Conservation (phyloP, 371 early-diverging fungal genomes). For the Mucor racemosus region DNA sequence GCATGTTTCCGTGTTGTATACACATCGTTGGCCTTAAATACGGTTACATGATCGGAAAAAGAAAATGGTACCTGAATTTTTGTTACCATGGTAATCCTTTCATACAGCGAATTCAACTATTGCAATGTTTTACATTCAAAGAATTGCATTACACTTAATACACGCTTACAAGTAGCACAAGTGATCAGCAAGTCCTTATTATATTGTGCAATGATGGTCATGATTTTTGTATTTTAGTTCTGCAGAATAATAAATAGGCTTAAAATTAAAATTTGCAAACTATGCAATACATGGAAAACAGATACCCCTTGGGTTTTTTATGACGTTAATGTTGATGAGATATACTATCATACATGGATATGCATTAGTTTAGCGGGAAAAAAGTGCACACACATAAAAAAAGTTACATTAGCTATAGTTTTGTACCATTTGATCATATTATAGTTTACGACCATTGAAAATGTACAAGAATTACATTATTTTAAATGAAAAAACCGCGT, state of each 20-base stretch:
- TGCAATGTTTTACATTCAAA: no score
- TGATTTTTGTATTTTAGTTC: neutral
- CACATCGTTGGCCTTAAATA: neutral
- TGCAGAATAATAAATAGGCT: no score
- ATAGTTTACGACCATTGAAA: neutral
- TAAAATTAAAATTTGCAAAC: neutral
- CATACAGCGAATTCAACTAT: no score
- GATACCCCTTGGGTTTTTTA: neutral
- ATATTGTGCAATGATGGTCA: slow-evolving; percentile 1
- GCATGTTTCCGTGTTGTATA: neutral
- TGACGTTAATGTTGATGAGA: neutral
- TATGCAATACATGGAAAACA: neutral
- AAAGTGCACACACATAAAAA: neutral
- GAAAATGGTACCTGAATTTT: neutral
- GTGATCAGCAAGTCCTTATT: slow-evolving; percentile 1
- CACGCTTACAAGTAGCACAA: neutral
- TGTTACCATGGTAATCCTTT: neutral
- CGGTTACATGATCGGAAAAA: neutral
- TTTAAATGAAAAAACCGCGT: neutral
- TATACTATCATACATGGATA: neutral
- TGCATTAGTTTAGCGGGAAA: neutral
- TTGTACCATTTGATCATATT: neutral
- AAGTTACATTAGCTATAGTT: neutral
- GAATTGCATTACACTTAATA: no score
- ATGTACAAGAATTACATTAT: neutral